phyloP scores from a whole-genome alignment of 1,284 basidiomycete genomes.

The Rhodofomes roseus region DNA sequence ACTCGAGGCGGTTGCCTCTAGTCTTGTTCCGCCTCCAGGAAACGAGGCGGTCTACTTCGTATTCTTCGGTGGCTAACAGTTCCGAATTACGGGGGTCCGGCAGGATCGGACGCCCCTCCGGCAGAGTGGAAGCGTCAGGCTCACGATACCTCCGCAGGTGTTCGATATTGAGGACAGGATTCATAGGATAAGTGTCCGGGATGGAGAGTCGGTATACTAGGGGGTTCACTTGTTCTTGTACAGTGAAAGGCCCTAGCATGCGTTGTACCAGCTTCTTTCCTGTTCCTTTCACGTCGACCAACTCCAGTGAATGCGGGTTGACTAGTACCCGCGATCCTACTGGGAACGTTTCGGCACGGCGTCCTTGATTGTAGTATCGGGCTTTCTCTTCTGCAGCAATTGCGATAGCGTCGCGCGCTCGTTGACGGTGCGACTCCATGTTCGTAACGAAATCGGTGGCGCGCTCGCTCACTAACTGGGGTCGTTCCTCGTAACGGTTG shows the following conservation, averaged over 20 bases:
- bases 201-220: constrained; percentile 27
- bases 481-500: too few relatives aligned
- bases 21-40: not conserved
- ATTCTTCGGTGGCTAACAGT: not conserved
- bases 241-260: constrained; percentile 31
- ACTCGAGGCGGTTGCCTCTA: not conserved
- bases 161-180: too few relatives aligned
- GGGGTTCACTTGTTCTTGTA: constrained; percentile 24
- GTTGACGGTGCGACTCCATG: too few relatives aligned
- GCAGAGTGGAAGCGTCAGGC: too few relatives aligned
- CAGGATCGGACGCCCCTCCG: too few relatives aligned
- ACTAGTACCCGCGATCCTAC: constrained; percentile 26
- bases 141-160: too few relatives aligned
- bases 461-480: too few relatives aligned
- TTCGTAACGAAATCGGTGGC: too few relatives aligned
- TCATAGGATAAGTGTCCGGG: too few relatives aligned
- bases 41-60: not conserved
- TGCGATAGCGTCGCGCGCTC: too few relatives aligned
- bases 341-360: constrained; percentile 12
- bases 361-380: constrained; percentile 21
- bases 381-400: too few relatives aligned
- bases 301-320: constrained; percentile 29
- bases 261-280: constrained; percentile 30
- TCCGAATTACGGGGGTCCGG: not conserved
- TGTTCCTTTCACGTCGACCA: too few relatives aligned